Percentiles rank a stretch among this genome's conserved stretches.
Conservation (phyloP, 106 monocot species). For the Dioscorea alata region DNA sequence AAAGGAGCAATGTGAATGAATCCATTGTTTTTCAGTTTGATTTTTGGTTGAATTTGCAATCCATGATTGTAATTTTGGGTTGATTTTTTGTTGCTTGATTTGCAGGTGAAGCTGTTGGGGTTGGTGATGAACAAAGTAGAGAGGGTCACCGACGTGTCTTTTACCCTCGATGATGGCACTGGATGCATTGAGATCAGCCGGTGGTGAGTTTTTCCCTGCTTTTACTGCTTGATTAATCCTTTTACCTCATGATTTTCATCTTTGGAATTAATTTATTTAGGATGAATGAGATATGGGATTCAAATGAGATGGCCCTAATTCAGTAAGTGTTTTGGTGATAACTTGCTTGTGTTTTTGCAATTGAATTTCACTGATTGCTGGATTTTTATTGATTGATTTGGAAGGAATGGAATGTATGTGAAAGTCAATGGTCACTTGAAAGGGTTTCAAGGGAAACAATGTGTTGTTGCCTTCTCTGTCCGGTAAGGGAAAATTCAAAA, state of each 20-base stretch:
- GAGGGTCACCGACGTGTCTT: slow-evolving; percentile 60
- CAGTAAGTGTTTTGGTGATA: slow-evolving; percentile 31
- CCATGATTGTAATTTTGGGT: background rate
- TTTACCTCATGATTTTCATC: no score
- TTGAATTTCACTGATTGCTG: slow-evolving; percentile 2
- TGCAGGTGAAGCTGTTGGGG: slow-evolving; percentile 66
- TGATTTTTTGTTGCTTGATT: background rate
- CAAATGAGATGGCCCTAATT: slow-evolving; percentile 43
- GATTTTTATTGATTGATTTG: slow-evolving; percentile 4
- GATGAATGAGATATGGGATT: slow-evolving; percentile 60
- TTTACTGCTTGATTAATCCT: background rate
- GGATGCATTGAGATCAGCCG: slow-evolving; percentile 56
- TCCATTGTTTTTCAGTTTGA: slow-evolving; percentile 16
- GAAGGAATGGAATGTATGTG: slow-evolving; percentile 59
- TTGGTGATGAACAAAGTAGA: slow-evolving; percentile 64
- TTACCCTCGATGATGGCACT: slow-evolving; percentile 79
- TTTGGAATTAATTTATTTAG: slow-evolving; percentile 11
- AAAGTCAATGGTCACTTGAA: slow-evolving; percentile 36
- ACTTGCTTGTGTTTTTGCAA: background rate
- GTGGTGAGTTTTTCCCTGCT: slow-evolving; percentile 38
- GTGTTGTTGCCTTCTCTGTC: slow-evolving; percentile 38
- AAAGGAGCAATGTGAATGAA: slow-evolving; percentile 27
- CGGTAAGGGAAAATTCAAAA: slow-evolving; percentile 15
- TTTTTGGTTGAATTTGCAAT: background rate
- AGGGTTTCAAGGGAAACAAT: slow-evolving; percentile 44